Conservation (phyloP, 139 green algal genomes). For the Picochlorum sp. region DNA sequence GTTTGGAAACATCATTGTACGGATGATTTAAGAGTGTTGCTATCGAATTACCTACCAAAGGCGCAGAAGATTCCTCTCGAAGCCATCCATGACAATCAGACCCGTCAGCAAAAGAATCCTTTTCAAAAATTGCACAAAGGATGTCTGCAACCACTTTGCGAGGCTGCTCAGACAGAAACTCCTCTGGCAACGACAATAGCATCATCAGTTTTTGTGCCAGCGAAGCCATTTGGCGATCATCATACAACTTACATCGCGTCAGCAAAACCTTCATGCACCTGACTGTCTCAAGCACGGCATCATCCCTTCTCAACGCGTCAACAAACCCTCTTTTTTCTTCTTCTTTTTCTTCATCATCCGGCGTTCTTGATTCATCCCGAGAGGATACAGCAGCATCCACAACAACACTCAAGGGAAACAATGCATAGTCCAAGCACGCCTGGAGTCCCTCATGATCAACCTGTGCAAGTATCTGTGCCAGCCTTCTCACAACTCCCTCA, state of each 20-base stretch:
- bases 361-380: background rate
- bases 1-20: background rate
- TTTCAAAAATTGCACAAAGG: too few relatives aligned
- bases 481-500: conserved; percentile 3
- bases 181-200: conserved; percentile 29
- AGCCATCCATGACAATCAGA: background rate
- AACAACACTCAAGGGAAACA: conserved; percentile 57
- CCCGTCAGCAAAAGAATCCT: too few relatives aligned
- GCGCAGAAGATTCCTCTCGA: conserved; percentile 12
- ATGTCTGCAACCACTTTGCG: background rate
- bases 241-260: background rate
- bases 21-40: conserved; percentile 25
- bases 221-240: conserved; percentile 11
- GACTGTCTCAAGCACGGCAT: too few relatives aligned
- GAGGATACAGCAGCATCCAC: conserved; percentile 37
- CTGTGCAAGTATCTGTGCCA: background rate
- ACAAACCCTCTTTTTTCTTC: too few relatives aligned
- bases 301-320: too few relatives aligned
- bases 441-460: conserved; percentile 26
- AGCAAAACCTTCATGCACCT: too few relatives aligned
- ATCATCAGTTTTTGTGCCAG: conserved; percentile 42
- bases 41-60: conserved; percentile 42
- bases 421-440: conserved; percentile 56
- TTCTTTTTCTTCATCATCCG: too few relatives aligned
- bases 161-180: background rate